Conservation (phyloP, 2,329 filamentous ascomycete species). For the Oidium heveae region DNA sequence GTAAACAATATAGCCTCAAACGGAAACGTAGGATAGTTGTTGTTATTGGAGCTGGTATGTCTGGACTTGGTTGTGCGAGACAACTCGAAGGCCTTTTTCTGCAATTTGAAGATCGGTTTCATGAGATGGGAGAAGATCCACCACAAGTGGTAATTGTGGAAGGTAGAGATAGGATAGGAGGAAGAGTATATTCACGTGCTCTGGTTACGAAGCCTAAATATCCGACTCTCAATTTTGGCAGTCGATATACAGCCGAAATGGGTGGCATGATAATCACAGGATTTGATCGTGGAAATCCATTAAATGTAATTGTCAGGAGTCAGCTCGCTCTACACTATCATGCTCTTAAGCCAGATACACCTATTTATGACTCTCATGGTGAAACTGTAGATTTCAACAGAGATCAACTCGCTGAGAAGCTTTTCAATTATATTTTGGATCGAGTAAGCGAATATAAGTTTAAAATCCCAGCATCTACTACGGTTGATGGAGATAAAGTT, state of each 20-base stretch:
- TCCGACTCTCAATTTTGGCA: conserved; percentile 26
- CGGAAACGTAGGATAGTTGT: conserved; percentile 46
- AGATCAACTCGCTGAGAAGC: conserved; percentile 64
- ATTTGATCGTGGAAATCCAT: conserved; percentile 81
- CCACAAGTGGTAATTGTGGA: conserved; percentile 65
- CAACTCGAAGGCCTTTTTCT: conserved; percentile 70
- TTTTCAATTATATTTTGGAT: conserved; percentile 89
- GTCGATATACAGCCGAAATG: conserved; percentile 70
- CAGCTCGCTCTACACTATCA: conserved; percentile 78
- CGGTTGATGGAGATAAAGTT: conserved; percentile 59
- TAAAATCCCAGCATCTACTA: conserved; percentile 41
- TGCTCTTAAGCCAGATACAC: conserved; percentile 51
- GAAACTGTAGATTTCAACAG: conserved; percentile 50
- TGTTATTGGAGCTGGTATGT: conserved; percentile 82
- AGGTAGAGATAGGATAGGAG: conserved; percentile 66
- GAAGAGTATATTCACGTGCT: conserved; percentile 68
- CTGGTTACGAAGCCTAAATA: conserved; percentile 33
- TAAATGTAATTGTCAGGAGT: conserved; percentile 74
- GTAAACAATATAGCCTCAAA: conserved; percentile 16
- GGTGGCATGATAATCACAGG: conserved; percentile 96
- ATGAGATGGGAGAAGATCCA: conserved; percentile 35
- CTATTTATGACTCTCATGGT: conserved; percentile 68
- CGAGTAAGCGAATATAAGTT: conserved; percentile 77
- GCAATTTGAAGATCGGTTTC: conserved; percentile 49
- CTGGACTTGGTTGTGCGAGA: conserved; percentile 73